A percentile compares a stretch with the other conserved stretches of the same genome.
phyloP scores from a whole-genome alignment of 2,329 filamentous ascomycete species.

The Hypoxylon sp. region DNA sequence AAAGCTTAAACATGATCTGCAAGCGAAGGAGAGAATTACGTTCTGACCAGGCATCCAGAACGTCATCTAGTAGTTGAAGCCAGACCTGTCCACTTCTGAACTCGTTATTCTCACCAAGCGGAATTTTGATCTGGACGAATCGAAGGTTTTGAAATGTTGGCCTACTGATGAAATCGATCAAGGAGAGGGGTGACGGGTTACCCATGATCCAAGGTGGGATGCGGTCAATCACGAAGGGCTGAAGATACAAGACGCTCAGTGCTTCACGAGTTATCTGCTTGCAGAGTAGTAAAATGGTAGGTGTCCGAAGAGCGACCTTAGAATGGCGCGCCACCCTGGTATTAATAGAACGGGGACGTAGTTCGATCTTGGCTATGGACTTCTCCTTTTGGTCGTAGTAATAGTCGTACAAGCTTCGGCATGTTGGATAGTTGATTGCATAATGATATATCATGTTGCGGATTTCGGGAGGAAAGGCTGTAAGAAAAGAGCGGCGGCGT shows the following conservation, averaged over 20 bases:
- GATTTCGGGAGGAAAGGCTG: constrained; percentile 54
- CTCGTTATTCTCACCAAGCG: constrained; percentile 50
- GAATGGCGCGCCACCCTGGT: constrained; percentile 23
- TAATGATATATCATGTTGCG: constrained; percentile 56
- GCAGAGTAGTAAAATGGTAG: constrained; percentile 57
- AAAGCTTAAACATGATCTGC: constrained; percentile 54
- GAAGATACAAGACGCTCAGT: constrained; percentile 49
- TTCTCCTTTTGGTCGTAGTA: constrained; percentile 52
- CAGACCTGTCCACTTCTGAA: constrained; percentile 52
- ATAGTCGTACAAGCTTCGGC: constrained; percentile 50
- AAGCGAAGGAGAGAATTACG: constrained; percentile 51
- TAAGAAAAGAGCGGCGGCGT: constrained; percentile 48
- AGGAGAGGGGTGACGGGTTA: constrained; percentile 44
- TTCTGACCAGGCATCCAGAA: constrained; percentile 50
- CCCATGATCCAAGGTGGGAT: constrained; percentile 56
- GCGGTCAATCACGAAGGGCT: constrained; percentile 55
- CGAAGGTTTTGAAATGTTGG: constrained; percentile 54
- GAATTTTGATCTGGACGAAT: constrained; percentile 53
- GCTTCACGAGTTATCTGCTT: constrained; percentile 55
- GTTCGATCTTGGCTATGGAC: constrained; percentile 30
- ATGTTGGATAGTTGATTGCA: constrained; percentile 51
- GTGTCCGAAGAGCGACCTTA: constrained; percentile 47
- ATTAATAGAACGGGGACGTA: constrained; percentile 18
- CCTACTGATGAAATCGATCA: constrained; percentile 52
- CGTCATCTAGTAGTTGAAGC: constrained; percentile 48